Conservation (phyloP, 2,329 filamentous ascomycete genomes). For the Botryotinia narcissicola region DNA sequence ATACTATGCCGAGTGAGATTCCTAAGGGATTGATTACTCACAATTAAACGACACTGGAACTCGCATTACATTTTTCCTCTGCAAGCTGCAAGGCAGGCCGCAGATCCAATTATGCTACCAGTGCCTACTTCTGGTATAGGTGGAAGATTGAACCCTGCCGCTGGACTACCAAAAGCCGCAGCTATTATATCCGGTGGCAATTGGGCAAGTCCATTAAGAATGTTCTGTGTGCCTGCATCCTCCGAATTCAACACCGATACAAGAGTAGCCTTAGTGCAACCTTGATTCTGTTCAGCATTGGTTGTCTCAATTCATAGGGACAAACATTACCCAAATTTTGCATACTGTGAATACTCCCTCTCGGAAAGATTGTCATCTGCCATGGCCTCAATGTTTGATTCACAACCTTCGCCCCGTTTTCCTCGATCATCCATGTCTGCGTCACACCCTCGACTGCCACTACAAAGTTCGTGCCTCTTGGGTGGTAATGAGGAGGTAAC, state of each 20-base stretch:
- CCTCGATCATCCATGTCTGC: conserved; percentile 50
- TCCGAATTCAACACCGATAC: conserved; percentile 49
- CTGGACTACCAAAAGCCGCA: conserved; percentile 44
- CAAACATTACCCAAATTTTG: conserved; percentile 44
- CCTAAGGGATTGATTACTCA: not conserved
- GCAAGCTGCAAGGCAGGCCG: conserved; percentile 40
- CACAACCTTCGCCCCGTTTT: conserved; percentile 49
- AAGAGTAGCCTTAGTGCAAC: conserved; percentile 49
- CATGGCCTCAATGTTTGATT: conserved; percentile 44
- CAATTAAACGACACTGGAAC: not conserved
- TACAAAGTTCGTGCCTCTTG: conserved; percentile 50
- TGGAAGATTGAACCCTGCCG: conserved; percentile 16
- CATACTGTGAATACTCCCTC: conserved; percentile 49
- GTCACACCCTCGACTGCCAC: conserved; percentile 48
- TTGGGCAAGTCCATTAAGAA: conserved; percentile 45
- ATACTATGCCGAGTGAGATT: not conserved
- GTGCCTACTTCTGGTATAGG: conserved; percentile 43
- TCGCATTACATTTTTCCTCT: conserved; percentile 2
- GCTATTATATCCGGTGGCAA: conserved; percentile 44
- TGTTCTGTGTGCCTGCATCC: conserved; percentile 50
- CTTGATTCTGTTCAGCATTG: conserved; percentile 33
- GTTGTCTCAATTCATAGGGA: not conserved
- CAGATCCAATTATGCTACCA: conserved; percentile 43
- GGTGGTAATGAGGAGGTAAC: conserved; percentile 51
- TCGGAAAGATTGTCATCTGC: conserved; percentile 51